A percentile compares a stretch with the other conserved stretches of the same genome.
phyloP scores from a whole-genome alignment of 768 basidiomycete species.

The Agaricus sinodeliciosus region DNA sequence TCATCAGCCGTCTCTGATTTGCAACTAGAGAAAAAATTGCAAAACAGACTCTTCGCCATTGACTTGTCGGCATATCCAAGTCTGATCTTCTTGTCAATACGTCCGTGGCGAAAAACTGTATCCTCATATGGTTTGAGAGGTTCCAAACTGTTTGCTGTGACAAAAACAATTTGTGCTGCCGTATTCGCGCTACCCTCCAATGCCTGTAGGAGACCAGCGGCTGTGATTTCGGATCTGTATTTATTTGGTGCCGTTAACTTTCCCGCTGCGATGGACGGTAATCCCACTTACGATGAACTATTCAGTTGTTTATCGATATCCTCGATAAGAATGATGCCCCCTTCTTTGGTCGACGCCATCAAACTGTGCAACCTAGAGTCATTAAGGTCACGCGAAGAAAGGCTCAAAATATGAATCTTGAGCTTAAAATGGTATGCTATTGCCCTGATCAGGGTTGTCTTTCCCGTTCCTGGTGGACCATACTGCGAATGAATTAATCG shows the following conservation, averaged over 20 bases:
- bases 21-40: conserved; percentile 35
- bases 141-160: conserved; percentile 61
- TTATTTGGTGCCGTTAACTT: no score
- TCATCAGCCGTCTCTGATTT: not conserved
- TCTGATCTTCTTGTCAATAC: conserved; percentile 64
- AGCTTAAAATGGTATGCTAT: conserved; percentile 65
- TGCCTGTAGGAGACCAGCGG: no score
- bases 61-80: conserved; percentile 53
- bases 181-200: conserved; percentile 26
- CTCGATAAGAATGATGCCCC: conserved; percentile 63
- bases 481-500: conserved; percentile 27
- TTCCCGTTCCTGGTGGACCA: conserved; percentile 67
- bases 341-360: conserved; percentile 44
- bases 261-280: not conserved
- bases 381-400: conserved; percentile 50
- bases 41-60: conserved; percentile 54
- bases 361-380: conserved; percentile 47
- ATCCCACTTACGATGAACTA: conserved; percentile 20
- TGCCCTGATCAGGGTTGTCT: conserved; percentile 62
- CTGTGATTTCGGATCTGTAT: no score
- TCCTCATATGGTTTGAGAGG: conserved; percentile 41
- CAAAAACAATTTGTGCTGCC: conserved; percentile 47
- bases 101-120: conserved; percentile 50
- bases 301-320: conserved; percentile 45
- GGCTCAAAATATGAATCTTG: conserved; percentile 59